phyloP scores from a whole-genome alignment of 2,329 filamentous ascomycete genomes.

The Fusarium paranaense region DNA sequence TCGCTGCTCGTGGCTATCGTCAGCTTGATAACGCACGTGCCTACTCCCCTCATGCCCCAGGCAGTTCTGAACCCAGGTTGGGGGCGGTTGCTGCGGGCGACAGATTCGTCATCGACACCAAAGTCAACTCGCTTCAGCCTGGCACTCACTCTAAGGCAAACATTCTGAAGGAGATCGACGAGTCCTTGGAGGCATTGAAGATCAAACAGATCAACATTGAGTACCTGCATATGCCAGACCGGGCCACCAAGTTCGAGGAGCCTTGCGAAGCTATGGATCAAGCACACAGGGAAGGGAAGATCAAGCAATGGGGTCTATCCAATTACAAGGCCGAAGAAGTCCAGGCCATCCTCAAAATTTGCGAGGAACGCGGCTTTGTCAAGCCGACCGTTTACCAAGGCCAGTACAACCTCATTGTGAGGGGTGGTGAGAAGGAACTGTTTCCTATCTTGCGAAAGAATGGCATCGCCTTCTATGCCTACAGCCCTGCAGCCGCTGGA shows the following conservation, averaged over 20 bases:
- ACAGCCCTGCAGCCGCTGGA: slow-evolving; percentile 45
- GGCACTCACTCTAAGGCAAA: slow-evolving; percentile 45
- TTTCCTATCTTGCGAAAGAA: slow-evolving; percentile 56
- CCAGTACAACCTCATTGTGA: slow-evolving; percentile 58
- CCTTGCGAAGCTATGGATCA: slow-evolving; percentile 55
- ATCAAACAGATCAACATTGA: slow-evolving; percentile 34
- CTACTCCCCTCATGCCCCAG: slow-evolving; percentile 45
- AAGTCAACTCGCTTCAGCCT: slow-evolving; percentile 43
- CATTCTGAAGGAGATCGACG: slow-evolving; percentile 45
- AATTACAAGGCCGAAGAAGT: slow-evolving; percentile 60
- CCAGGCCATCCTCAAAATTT: slow-evolving; percentile 55
- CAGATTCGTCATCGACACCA: slow-evolving; percentile 51
- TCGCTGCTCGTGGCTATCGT: slow-evolving; percentile 41
- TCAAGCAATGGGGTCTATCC: slow-evolving; percentile 59
- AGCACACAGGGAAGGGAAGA: slow-evolving; percentile 54
- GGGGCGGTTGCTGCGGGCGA: slow-evolving; percentile 44
- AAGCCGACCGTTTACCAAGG: slow-evolving; percentile 61
- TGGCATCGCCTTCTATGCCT: slow-evolving; percentile 58
- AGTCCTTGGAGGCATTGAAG: slow-evolving; percentile 47
- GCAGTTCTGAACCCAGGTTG: slow-evolving; percentile 47
- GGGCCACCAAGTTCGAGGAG: slow-evolving; percentile 55
- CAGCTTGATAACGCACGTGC: slow-evolving; percentile 49
- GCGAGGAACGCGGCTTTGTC: slow-evolving; percentile 54
- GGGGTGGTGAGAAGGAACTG: slow-evolving; percentile 55
- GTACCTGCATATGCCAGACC: slow-evolving; percentile 48